Conservation (phyloP, 768 basidiomycete species). For the Tylopilus subfusipes region DNA sequence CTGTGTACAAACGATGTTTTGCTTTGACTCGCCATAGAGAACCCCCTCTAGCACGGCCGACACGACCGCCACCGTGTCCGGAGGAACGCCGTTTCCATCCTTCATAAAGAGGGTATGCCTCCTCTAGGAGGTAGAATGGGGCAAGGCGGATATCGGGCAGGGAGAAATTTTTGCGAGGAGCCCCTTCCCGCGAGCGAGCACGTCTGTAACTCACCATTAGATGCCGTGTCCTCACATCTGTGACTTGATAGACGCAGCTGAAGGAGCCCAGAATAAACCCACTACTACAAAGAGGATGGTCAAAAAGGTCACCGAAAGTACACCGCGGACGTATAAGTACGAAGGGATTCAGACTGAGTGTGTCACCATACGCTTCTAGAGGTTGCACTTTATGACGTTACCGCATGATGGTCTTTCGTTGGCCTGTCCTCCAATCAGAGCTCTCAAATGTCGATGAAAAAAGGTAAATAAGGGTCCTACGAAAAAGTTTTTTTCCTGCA, state of each 20-base stretch:
- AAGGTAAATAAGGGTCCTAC: too few species aligned
- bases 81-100: neutral
- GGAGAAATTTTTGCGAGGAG: too few species aligned
- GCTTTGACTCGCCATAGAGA: neutral
- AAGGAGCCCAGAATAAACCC: neutral
- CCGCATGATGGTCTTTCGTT: too few species aligned
- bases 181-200: too few species aligned
- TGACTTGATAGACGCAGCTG: neutral
- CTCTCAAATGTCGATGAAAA: too few species aligned
- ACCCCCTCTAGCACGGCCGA: neutral
- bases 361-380: too few species aligned
- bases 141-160: neutral
- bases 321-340: neutral
- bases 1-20: slow-evolving; percentile 5
- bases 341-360: neutral
- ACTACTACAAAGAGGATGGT: neutral
- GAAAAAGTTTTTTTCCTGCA: too few species aligned
- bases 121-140: neutral
- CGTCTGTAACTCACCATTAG: neutral
- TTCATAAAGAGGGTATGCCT: neutral
- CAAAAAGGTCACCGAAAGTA: neutral
- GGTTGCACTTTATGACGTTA: too few species aligned
- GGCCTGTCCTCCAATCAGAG: too few species aligned
- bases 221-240: neutral
- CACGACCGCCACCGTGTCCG: neutral